Evolutionary conservation across 2,329 filamentous ascomycete genomes (phyloP).

Genomic region (Aspergillus fumigatus): DNA sequence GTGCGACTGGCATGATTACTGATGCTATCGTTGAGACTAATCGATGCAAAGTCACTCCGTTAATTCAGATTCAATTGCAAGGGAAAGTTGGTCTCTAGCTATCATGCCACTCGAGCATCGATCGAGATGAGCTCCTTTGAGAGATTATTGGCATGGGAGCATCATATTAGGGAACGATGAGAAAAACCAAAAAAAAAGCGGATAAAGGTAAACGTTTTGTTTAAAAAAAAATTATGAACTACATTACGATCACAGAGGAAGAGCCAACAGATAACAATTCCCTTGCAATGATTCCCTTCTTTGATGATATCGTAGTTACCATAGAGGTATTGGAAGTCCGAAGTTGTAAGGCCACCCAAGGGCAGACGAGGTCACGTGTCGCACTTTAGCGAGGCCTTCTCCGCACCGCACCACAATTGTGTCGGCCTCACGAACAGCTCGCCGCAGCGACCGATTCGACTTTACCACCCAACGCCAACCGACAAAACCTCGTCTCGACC

Average conservation of each 20-base stretch:
- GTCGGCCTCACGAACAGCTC: conserved; percentile 30
- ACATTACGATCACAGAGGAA: not conserved
- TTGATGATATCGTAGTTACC: not conserved
- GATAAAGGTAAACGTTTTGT: not conserved
- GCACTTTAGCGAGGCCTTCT: conserved; percentile 41
- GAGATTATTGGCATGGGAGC: not conserved
- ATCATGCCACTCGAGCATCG: not conserved
- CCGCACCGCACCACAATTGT: conserved; percentile 40
- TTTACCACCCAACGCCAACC: conserved; percentile 43
- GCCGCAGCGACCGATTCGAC: conserved; percentile 38
- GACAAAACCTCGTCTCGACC: conserved; percentile 34
- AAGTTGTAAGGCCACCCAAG: conserved; percentile 22
- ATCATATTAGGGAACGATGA: not conserved
- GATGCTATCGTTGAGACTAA: not conserved
- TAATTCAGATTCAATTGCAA: not conserved
- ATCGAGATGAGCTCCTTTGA: not conserved
- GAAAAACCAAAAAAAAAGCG: not conserved
- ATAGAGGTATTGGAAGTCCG: not conserved
- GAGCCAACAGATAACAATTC: not conserved
- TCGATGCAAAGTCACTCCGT: not conserved
- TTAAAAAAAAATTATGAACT: not conserved
- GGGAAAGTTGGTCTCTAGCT: not conserved
- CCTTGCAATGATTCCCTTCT: not conserved
- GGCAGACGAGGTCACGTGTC: conserved; percentile 41
- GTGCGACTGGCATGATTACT: conserved; percentile 30